Conservation (phyloP, 495 filamentous ascomycete genomes). For the Endocarpon pusillum region DNA sequence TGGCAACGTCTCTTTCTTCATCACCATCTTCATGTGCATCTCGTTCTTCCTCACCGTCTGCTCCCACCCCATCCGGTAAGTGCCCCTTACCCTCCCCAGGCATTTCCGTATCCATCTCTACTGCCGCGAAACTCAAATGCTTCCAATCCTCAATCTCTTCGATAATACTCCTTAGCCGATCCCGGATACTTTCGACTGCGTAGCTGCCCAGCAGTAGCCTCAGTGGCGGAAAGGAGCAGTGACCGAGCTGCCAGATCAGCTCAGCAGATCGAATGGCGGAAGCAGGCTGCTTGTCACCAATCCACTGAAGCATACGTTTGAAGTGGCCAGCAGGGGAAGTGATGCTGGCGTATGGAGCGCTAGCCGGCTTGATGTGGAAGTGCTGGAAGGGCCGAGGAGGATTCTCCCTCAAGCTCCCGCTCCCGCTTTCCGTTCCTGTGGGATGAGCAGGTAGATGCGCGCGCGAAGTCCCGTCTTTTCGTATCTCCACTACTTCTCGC, state of each 20-base stretch:
- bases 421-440: too few relatives aligned
- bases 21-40: slow-evolving; percentile 3
- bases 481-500: too few relatives aligned
- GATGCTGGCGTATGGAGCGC: slow-evolving; percentile 59
- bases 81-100: not conserved
- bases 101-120: slow-evolving; percentile 16
- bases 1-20: slow-evolving; percentile 6
- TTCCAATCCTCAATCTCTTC: slow-evolving; percentile 94
- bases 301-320: slow-evolving; percentile 87
- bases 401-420: too few relatives aligned
- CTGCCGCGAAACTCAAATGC: slow-evolving; percentile 43
- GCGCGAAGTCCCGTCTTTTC: too few relatives aligned
- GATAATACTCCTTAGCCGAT: slow-evolving; percentile 72
- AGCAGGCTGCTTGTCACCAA: slow-evolving; percentile 78
- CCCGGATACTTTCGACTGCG: slow-evolving; percentile 86
- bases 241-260: slow-evolving; percentile 87
- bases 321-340: slow-evolving; percentile 76
- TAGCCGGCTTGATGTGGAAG: slow-evolving; percentile 75
- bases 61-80: too few relatives aligned
- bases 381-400: slow-evolving; percentile 47
- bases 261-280: slow-evolving; percentile 90
- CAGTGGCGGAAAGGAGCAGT: slow-evolving; percentile 80
- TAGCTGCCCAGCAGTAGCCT: slow-evolving; percentile 75
- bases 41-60: slow-evolving; percentile 7
- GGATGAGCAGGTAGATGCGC: too few relatives aligned